Conservation (phyloP, 2,329 filamentous ascomycete species). For the Plenodomus lindquistii region DNA sequence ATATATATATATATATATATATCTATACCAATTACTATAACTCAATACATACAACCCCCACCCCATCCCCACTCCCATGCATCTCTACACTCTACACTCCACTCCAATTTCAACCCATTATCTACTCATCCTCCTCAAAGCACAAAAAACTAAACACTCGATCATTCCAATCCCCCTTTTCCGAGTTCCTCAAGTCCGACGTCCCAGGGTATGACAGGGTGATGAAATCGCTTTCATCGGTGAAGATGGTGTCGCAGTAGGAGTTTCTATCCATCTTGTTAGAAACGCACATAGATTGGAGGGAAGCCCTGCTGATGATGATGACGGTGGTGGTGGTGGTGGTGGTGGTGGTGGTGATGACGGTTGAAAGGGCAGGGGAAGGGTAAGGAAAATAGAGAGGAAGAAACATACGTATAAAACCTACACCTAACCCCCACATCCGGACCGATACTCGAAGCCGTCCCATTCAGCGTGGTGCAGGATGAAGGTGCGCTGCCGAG, state of each 20-base stretch:
- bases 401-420: constrained; percentile 32
- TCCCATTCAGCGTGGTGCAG: constrained; percentile 23
- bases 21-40: too few relatives aligned
- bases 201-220: constrained; percentile 16
- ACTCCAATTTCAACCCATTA: too few relatives aligned
- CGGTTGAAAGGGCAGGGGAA: background rate
- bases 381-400: background rate
- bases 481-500: constrained; percentile 13
- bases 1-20: too few relatives aligned
- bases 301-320: background rate
- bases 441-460: constrained; percentile 23
- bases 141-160: constrained; percentile 16
- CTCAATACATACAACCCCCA: too few relatives aligned
- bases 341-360: too few relatives aligned
- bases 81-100: too few relatives aligned
- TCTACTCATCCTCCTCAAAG: constrained; percentile 3
- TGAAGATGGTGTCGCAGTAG: constrained; percentile 10
- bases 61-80: background rate
- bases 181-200: constrained; percentile 16
- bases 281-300: background rate
- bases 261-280: constrained; percentile 15
- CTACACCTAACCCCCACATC: constrained; percentile 27
- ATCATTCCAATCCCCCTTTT: constrained; percentile 25
- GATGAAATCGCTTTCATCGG: constrained; percentile 13
- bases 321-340: too few relatives aligned